Percentiles rank a stretch among this genome's conserved stretches.
phyloP scores from a whole-genome alignment of 345 rosid species.

The Ailanthus altissimus region DNA sequence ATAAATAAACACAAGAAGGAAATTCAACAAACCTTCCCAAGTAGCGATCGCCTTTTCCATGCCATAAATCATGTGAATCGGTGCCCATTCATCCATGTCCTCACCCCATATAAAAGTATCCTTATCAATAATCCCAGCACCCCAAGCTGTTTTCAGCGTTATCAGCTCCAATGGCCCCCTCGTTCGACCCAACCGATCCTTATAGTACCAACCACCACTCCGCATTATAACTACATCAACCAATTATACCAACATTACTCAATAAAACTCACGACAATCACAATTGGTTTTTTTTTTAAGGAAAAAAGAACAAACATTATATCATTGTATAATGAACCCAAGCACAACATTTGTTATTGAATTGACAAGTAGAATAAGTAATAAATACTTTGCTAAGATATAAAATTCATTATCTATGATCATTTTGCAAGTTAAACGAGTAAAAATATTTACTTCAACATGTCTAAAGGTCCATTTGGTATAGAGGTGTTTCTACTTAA shows the following conservation, averaged over 20 bases:
- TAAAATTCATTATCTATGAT: too few species aligned
- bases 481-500: too few species aligned
- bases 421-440: too few species aligned
- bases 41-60: slow-evolving; percentile 89
- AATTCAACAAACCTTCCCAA: slow-evolving; percentile 76
- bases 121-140: slow-evolving; percentile 83
- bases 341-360: neutral
- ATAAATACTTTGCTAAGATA: too few species aligned
- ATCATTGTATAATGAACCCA: neutral
- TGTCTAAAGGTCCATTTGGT: neutral
- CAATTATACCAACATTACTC: neutral
- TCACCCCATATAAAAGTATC: slow-evolving; percentile 94
- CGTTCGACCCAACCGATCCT: slow-evolving; percentile 89
- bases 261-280: neutral
- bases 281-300: too few species aligned
- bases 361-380: neutral
- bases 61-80: slow-evolving; percentile 93
- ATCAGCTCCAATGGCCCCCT: slow-evolving; percentile 90
- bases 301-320: neutral
- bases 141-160: slow-evolving; percentile 89
- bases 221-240: slow-evolving; percentile 68
- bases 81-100: slow-evolving; percentile 97
- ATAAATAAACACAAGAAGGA: neutral
- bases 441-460: neutral
- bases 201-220: slow-evolving; percentile 81